Conservation (phyloP, 805 yeast species). For the Kodamaea sagamina region DNA sequence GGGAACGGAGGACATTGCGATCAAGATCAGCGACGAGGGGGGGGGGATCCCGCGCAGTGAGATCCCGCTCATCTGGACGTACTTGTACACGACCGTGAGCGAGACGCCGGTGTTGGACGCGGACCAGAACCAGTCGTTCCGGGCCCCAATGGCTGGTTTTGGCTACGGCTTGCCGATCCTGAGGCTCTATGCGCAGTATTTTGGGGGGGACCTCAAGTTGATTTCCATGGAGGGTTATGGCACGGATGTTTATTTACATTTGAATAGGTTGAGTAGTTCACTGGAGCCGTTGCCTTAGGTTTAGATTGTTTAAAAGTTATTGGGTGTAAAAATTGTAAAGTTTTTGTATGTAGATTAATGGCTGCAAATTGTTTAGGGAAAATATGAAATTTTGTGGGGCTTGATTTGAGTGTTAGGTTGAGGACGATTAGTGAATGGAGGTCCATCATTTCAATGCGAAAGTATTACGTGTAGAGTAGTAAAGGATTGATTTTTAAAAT, state of each 20-base stretch:
- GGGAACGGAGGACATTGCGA: slow-evolving; percentile 88
- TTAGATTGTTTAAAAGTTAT: background rate
- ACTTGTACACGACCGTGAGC: slow-evolving; percentile 84
- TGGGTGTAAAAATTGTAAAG: background rate
- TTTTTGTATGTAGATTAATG: background rate
- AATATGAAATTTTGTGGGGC: no score
- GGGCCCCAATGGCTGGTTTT: slow-evolving; percentile 92
- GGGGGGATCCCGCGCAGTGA: slow-evolving; percentile 89
- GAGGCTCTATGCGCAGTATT: slow-evolving; percentile 81
- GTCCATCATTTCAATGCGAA: no score
- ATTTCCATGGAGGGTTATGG: slow-evolving; percentile 95
- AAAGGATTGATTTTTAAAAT: no score
- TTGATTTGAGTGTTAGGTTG: no score
- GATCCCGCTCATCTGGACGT: slow-evolving; percentile 86
- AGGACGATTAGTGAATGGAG: no score
- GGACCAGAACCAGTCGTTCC: slow-evolving; percentile 61
- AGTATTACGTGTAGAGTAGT: no score
- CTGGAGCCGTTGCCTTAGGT: slow-evolving; percentile 63
- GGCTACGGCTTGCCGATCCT: slow-evolving; percentile 91
- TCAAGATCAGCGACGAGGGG: slow-evolving; percentile 89
- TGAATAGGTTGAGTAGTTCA: slow-evolving; percentile 73
- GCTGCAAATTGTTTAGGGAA: no score
- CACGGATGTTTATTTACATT: slow-evolving; percentile 85
- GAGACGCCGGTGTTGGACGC: slow-evolving; percentile 66
- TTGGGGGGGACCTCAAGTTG: slow-evolving; percentile 85